Base-by-base conservation (phyloP, 768 basidiomycete species). In the Sutorius australiensis region DNA sequence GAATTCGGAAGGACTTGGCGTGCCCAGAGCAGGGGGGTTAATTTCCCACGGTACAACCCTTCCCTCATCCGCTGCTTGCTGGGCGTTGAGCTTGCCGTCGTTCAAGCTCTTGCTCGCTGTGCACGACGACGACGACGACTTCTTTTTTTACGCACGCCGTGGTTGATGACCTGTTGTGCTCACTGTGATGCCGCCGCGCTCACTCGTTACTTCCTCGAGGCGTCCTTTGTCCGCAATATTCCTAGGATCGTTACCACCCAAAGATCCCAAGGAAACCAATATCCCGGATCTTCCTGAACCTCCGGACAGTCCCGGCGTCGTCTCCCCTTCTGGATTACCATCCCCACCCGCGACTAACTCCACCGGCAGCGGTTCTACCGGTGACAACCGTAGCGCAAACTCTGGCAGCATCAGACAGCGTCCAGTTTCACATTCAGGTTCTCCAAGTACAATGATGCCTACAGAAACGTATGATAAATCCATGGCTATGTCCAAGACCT, bases 311-410 rank as follows among this genome's bases (percentile, higher is more conserved):
- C 84, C 85, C 11, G 74, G 72, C 21, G 71, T 76, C 32, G 67
- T 76, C 52, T 77, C 82, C 5, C 66, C 76, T 51, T 88, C 87
- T 6, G 89, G 89, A 6, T 67, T 92, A 6, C 89, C 90, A 1
- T 90, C 88, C 21, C 90, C 90, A 0, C 90, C 90, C 39, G 89
- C 87, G 27, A 89, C 90, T 17, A 91, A 90, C 64, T 91, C 89
- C 11, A 90, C 88, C 2, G 88, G 86, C 32, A 89, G 87, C 67
- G 86, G 87, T 34, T 88, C 87, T 61, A 83, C 81, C 5, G 84
- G 83, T 39, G 84, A 84, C 69, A 78, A 78, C 42, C 73, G 68
- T 47, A 78, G 75, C 54, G 71, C 67, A 6, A 67, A 66, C 54
- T 67, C 70, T 47, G 75, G 74, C 55, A 75, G 73, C 61, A 52